Evolutionary conservation across 768 basidiomycete genomes (phyloP), one percentile per base, ranked within the genome.

Genomic region (Mycena chlorophos): DNA sequence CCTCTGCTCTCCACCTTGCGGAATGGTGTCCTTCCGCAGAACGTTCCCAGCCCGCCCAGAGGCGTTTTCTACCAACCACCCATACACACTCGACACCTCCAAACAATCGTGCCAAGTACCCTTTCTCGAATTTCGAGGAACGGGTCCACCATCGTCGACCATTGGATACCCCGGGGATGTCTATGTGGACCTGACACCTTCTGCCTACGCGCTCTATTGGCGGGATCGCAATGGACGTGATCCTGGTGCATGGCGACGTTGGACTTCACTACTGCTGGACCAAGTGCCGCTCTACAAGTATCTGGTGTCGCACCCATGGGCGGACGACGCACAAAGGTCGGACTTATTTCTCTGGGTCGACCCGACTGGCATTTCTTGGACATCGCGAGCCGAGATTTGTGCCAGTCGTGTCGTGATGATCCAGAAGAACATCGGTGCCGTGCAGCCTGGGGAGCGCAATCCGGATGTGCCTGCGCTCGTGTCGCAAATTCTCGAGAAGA

Each of bases 41-140:
- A 20, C 50, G 10, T 62, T 62, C 30, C n/a, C 50, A 4, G 60
- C 49, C 19, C 54, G 55, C 29, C 56, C 60, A 17, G 60, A 57
- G 5, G 49, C 53, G 34, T 25, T 62, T 8, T 40, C 51, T 34
- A 39, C 53, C 23, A 56, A 51, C 25, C 60, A 62, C 17, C 60
- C 60, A 16, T 62, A 62, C 29, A 52, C 56, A 22, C 55, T 62
- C 51, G 56, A 57, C 51, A 55, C 37, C 29, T 57, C 60, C 16
- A 51, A 47, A 17, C 55, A 47, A 48, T 48, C 56, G 22, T 61
- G 53, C 23, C 49, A 38, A 29, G 37, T 62, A 27, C 42, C 58
- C 28, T 62, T 62, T 46, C 48, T 54, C 57, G 67, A 68, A 46
- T 68, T 64, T 37, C 66, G 67, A 22, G 67, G 66, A 13, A 60